Conservation (phyloP, 2,329 filamentous ascomycete genomes). For the Aspergillus cejpii region DNA sequence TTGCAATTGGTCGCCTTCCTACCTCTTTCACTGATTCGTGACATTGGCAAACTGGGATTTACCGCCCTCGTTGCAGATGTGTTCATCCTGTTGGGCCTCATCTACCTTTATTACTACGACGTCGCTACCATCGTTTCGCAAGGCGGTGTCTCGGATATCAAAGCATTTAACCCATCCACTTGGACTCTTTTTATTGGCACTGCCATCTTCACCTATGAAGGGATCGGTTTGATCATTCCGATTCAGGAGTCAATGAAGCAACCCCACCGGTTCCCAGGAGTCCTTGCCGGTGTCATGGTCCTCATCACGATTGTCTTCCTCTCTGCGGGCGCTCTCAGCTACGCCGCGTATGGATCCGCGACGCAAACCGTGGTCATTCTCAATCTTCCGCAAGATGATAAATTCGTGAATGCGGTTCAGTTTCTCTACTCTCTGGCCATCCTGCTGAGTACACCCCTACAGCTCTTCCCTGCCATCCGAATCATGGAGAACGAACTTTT, state of each 20-base stretch:
- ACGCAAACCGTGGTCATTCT: constrained; percentile 95
- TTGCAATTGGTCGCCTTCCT: constrained; percentile 95
- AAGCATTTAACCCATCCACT: constrained; percentile 79
- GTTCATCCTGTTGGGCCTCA: constrained; percentile 85
- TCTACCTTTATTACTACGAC: constrained; percentile 95
- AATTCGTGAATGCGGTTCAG: constrained; percentile 90
- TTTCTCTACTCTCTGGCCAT: constrained; percentile 98
- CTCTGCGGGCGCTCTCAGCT: constrained; percentile 85
- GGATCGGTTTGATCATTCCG: constrained; percentile 93
- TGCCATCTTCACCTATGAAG: constrained; percentile 97
- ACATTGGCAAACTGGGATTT: constrained; percentile 95
- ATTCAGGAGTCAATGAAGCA: constrained; percentile 96
- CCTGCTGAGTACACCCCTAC: constrained; percentile 84
- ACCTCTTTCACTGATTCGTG: constrained; percentile 84
- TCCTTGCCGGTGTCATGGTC: constrained; percentile 86
- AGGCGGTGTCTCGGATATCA: constrained; percentile 74
- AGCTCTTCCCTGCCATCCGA: constrained; percentile 95
- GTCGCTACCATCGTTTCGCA: constrained; percentile 70
- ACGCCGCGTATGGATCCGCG: constrained; percentile 89
- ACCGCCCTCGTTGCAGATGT: constrained; percentile 88
- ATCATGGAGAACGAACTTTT: constrained; percentile 95
- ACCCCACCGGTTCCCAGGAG: constrained; percentile 80
- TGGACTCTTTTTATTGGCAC: constrained; percentile 99
- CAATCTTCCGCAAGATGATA: constrained; percentile 92
- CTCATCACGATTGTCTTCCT: constrained; percentile 89